Evolutionary conservation across 495 filamentous ascomycete species (phyloP).

Genomic region (Delitschia confertaspora): DNA sequence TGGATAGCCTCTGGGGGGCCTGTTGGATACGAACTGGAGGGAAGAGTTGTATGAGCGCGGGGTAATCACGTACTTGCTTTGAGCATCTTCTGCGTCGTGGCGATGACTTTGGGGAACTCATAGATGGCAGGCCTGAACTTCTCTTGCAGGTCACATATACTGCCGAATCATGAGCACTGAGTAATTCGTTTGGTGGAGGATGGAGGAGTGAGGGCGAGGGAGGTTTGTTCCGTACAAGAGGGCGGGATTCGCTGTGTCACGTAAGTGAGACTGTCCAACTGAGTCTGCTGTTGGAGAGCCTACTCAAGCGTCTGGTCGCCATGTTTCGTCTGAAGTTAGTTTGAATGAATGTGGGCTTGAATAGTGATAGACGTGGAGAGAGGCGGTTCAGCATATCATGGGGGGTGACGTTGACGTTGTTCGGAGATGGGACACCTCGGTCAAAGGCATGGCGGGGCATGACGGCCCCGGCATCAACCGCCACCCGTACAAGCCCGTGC

Average conservation of each 20-base stretch:
- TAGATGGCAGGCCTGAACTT: constrained; percentile 76
- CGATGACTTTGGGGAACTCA: constrained; percentile 65
- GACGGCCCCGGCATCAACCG: background rate
- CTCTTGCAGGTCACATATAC: constrained; percentile 93
- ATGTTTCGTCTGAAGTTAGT: background rate
- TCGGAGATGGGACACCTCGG: background rate
- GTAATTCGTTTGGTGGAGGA: no score
- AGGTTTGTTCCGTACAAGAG: constrained; percentile 31
- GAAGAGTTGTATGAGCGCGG: background rate
- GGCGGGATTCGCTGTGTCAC: constrained; percentile 28
- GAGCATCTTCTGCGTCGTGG: constrained; percentile 46
- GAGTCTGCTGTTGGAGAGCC: constrained; percentile 4
- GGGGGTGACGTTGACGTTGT: no score
- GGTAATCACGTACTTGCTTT: constrained; percentile 38
- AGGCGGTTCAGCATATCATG: no score
- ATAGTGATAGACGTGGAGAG: background rate
- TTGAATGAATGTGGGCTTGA: background rate
- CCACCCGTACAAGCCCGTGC: background rate
- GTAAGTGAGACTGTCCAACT: no score
- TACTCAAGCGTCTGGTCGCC: constrained; percentile 22
- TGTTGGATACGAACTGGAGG: no score
- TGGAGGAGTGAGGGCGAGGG: background rate
- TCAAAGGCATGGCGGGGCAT: constrained; percentile 1
- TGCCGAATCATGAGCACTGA: constrained; percentile 36
- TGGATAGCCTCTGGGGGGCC: constrained; percentile 2